Evolutionary conservation across 495 filamentous ascomycete genomes (phyloP), one percentile per base, ranked within the genome.

Genomic region (Bathelium albidoporum): DNA sequence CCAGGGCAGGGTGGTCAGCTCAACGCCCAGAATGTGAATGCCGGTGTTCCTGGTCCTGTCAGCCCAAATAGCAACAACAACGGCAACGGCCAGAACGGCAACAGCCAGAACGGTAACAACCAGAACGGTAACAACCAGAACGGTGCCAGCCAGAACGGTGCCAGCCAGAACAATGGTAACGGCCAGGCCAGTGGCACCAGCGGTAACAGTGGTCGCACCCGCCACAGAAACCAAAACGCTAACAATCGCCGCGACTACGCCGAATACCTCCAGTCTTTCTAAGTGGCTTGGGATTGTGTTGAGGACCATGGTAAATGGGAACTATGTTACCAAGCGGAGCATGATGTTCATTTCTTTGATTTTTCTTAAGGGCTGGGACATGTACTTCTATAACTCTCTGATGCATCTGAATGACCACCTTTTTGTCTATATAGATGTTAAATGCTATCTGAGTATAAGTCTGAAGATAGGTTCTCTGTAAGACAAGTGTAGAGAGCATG

Each of bases 1-100:
- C 49, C 49, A 55, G 49, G 49, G 12, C 49, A 55, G 16, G 49
- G 49, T 29, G 49, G 49, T 16, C 49, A 55, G 49, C 49, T 55
- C 49, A 55, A 55, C 24, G 49, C 49, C 24, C 49, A 55, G 49
- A 55, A 55, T 20, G 49, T 55, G 49, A 55, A 29, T 24, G 22
- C 49, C 16, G 49, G 49, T 29, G 16, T 16, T 55, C 49, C 49
- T 5, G 44, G 44, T 16, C 44, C 44, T 12, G 44, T 49, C 5
- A 49, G 5, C 44, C 44, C 44, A 5, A 49, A n/a, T 20, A 16
- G 22, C 24, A 55, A 16, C 24, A 29, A 11, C 24, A 55, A 29
- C 24, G 24, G 49, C 4, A 55, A 29, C 49, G 29, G 49, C 49
- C 12, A 55, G 12, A 55, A 29, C 49, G 20, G 20, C 24, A 29